Conservation (phyloP, 148 eudicot species). For the Drosera capensis region DNA sequence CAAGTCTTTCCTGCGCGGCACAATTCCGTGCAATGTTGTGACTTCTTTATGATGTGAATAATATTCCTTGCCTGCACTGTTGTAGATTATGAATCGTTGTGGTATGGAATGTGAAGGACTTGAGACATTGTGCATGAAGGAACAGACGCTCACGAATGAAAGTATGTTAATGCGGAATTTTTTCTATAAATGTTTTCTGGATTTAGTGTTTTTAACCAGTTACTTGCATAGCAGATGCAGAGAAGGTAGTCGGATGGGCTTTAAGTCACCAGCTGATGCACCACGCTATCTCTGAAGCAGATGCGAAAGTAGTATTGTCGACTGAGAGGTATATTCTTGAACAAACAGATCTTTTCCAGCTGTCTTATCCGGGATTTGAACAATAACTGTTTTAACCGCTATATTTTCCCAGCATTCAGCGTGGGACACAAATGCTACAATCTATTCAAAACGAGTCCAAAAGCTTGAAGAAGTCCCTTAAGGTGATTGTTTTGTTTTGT, state of each 20-base stretch:
- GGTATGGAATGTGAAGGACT: slow-evolving; percentile 68
- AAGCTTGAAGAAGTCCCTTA: slow-evolving; percentile 73
- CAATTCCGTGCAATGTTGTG: not conserved
- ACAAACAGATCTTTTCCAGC: not conserved
- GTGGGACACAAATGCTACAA: slow-evolving; percentile 58
- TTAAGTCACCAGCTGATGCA: slow-evolving; percentile 75
- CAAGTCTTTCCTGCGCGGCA: too few species aligned
- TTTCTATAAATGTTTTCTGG: not conserved
- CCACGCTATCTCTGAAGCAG: slow-evolving; percentile 27
- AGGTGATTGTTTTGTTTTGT: slow-evolving; percentile 40
- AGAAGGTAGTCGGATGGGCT: slow-evolving; percentile 92
- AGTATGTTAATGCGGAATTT: too few species aligned
- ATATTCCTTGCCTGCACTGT: slow-evolving; percentile 7
- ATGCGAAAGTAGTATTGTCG: slow-evolving; percentile 44
- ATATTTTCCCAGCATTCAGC: slow-evolving; percentile 50
- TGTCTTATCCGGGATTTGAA: not conserved
- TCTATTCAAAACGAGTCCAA: slow-evolving; percentile 73
- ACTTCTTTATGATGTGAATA: not conserved
- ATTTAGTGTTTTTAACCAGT: not conserved
- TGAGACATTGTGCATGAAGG: slow-evolving; percentile 59
- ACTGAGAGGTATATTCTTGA: slow-evolving; percentile 41
- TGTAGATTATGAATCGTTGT: slow-evolving; percentile 55
- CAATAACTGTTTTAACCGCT: not conserved
- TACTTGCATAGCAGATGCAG: slow-evolving; percentile 48
- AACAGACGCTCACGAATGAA: slow-evolving; percentile 58